Base-by-base conservation (phyloP, 75 land plant species). In the Chamaecyparis obtusa region DNA sequence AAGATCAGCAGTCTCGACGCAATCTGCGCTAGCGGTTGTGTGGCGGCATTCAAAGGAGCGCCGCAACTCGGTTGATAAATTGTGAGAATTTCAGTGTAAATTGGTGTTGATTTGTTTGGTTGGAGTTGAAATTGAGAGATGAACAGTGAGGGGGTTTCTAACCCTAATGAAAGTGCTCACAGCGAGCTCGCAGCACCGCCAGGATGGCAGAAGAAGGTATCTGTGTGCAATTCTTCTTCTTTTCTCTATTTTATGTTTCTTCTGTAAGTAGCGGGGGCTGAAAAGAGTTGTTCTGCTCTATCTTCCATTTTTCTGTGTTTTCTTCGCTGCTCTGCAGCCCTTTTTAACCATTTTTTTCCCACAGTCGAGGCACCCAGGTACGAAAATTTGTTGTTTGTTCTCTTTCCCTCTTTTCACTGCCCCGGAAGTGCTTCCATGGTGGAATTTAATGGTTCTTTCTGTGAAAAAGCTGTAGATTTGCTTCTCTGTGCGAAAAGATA, bases 161-260 rank as follows among this genome's bases (percentile, higher is more conserved):
- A 21, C 64, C 64, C 64, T 57, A 57, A 57, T 15, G 80, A 36
- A 77, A 37, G 9, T 19, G 43, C 21, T 16, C 41, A 6, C 41
- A 39, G 35, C 9, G 80, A 77, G 17, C 80, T 35, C 16, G 24
- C 80, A 21, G 80, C 43, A 14, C 80, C 80, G 2, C 37, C 80
- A 36, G 80, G 80, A 36, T 77, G 80, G 80, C 33, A 77, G 41
- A 77, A 77, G 80, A 77, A 77, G 80, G 80, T 77, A 36, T 19
- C 8, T 5, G 5, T 15, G 16, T 5, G 15, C 6, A 19, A 17
- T 4, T 39, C 0, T 77, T 16, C 21, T 37, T 35, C 35, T 37
- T 36, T 19, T 36, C 41, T 8, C 35, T 13, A 5, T 77, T 36
- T 77, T 36, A 19, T 17, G 17, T 36, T 33, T 33, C 0, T 75